These are phyloP conservation scores for Scortechinia acanthostroma DNA, from an alignment of 2,329 filamentous ascomycete genomes.

Conservation along the genomic window DNA sequence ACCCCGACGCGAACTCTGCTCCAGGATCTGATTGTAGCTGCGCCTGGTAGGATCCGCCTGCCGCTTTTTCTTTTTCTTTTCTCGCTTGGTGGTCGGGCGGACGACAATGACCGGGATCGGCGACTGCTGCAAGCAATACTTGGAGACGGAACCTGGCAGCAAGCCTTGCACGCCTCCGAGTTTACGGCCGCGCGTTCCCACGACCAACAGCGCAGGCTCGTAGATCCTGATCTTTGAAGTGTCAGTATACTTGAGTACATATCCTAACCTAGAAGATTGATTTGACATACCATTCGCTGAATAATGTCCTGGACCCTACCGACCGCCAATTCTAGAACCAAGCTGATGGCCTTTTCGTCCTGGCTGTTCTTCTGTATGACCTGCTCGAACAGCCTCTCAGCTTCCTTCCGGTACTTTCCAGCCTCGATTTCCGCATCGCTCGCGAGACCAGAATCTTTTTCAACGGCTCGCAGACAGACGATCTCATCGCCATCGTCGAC, in stretches of 20 bases:
- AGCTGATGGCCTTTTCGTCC: constrained; percentile 64
- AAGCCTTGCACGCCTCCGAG: constrained; percentile 65
- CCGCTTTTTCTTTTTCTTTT: constrained; percentile 67
- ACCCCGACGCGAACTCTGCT: constrained; percentile 35
- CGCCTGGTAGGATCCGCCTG: constrained; percentile 53
- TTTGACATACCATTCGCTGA: constrained; percentile 57
- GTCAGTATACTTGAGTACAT: not conserved
- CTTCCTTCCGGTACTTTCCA: constrained; percentile 57
- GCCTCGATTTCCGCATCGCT: constrained; percentile 49
- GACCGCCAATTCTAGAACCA: constrained; percentile 66
- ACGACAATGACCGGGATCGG: constrained; percentile 72
- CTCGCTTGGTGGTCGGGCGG: constrained; percentile 59
- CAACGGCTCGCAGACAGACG: constrained; percentile 65
- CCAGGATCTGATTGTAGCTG: constrained; percentile 59
- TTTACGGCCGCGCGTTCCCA: constrained; percentile 64
- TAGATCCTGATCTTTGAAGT: constrained; percentile 59
- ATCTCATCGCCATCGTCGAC: constrained; percentile 75
- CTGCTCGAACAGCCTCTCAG: constrained; percentile 49
- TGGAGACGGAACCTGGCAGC: constrained; percentile 64
- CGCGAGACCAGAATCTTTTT: constrained; percentile 62
- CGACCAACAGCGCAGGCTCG: constrained; percentile 66
- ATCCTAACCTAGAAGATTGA: not conserved
- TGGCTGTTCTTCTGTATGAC: constrained; percentile 64
- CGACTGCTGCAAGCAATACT: constrained; percentile 69
- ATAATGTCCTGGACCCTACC: constrained; percentile 69